Conservation (phyloP, 441 rosid genomes). For the Euphorbia corollata region DNA sequence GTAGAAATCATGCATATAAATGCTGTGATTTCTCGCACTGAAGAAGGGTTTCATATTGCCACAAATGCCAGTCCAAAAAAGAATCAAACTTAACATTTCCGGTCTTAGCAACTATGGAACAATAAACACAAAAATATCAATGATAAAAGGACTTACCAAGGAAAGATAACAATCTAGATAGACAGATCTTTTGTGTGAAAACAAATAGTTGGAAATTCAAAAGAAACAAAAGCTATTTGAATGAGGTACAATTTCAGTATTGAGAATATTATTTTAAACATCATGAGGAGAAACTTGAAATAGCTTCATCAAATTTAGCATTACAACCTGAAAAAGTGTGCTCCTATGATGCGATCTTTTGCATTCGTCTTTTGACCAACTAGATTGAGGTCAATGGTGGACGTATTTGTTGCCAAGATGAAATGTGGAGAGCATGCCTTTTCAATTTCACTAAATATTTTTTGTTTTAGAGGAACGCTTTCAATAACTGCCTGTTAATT, state of each 20-base stretch:
- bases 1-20: background rate
- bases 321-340: conserved; percentile 91
- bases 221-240: background rate
- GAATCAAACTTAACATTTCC: background rate
- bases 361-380: conserved; percentile 72
- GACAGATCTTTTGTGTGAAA: background rate
- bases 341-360: conserved; percentile 78
- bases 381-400: conserved; percentile 67
- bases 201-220: background rate
- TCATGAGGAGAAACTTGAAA: background rate
- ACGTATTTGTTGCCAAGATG: conserved; percentile 88
- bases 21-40: background rate
- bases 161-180: background rate
- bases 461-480: conserved; percentile 73
- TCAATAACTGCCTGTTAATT: conserved; percentile 85
- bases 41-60: background rate
- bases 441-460: conserved; percentile 73
- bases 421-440: conserved; percentile 71
- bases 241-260: background rate
- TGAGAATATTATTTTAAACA: background rate
- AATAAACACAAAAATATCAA: background rate
- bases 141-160: background rate
- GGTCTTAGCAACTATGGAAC: background rate
- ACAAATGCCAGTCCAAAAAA: background rate
- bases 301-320: background rate